These are phyloP conservation scores for Rutstroemia sp. DNA, from an alignment of 2,329 filamentous ascomycete genomes.

Conservation along the genomic window DNA sequence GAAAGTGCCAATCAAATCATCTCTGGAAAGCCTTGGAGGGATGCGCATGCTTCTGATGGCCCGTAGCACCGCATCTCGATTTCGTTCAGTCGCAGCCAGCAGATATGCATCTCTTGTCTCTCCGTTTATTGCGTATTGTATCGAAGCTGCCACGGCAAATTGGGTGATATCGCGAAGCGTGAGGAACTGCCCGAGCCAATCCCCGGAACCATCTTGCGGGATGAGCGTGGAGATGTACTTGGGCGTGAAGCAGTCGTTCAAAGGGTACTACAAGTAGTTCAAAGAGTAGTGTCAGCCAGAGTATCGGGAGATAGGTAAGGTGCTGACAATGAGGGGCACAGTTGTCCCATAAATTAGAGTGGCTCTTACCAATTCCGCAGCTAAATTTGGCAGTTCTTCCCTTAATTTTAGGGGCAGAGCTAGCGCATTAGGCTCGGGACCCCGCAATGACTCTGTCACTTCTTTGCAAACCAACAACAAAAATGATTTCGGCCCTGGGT, in stretches of 20 bases:
- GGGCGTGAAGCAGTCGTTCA: slow-evolving; percentile 31
- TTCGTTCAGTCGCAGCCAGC: slow-evolving; percentile 29
- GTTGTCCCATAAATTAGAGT: background rate
- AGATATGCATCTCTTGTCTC: slow-evolving; percentile 31
- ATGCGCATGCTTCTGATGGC: slow-evolving; percentile 31
- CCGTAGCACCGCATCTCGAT: slow-evolving; percentile 33
- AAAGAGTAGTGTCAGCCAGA: background rate
- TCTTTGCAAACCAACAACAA: slow-evolving; percentile 34
- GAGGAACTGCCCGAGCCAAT: slow-evolving; percentile 34
- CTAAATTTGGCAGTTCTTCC: slow-evolving; percentile 32
- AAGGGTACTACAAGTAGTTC: slow-evolving; percentile 29
- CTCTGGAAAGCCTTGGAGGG: slow-evolving; percentile 30
- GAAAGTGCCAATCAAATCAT: slow-evolving; percentile 32
- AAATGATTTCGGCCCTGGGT: slow-evolving; percentile 33
- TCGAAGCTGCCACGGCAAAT: slow-evolving; percentile 33
- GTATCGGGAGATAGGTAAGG: background rate
- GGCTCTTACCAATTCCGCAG: slow-evolving; percentile 31
- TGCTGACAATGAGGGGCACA: background rate
- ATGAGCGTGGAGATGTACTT: slow-evolving; percentile 31
- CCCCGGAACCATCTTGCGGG: slow-evolving; percentile 24
- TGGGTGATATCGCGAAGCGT: slow-evolving; percentile 34
- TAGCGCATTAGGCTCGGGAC: slow-evolving; percentile 30
- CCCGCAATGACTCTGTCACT: slow-evolving; percentile 30
- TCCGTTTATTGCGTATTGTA: slow-evolving; percentile 32
- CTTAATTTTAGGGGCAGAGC: slow-evolving; percentile 29